A percentile compares a stretch with the other conserved stretches of the same genome.
phyloP scores from a whole-genome alignment of 164 flowering plant genomes.

The Taxillus chinensis region DNA sequence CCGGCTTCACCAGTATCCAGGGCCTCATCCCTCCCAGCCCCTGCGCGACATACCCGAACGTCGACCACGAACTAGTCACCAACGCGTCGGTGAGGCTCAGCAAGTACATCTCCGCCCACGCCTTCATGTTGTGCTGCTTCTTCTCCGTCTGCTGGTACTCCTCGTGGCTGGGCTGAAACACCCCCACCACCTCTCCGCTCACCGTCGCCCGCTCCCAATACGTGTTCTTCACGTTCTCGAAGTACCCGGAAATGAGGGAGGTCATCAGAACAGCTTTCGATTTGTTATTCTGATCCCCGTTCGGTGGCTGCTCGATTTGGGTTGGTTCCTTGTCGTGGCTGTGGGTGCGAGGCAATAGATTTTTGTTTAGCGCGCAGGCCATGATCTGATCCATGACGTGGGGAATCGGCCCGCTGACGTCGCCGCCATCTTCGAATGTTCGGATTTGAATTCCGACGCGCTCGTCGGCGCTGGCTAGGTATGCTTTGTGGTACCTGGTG shows the following conservation, averaged over 20 bases:
- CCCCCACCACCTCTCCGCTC: slow-evolving; percentile 1
- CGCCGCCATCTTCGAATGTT: background rate
- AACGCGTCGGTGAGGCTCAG: background rate
- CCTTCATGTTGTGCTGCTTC: background rate
- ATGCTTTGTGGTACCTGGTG: background rate
- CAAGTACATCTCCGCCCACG: slow-evolving; percentile 3
- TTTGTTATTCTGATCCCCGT: background rate
- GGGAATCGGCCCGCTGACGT: background rate
- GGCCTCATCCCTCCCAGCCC: background rate
- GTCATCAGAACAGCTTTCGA: slow-evolving; percentile 1
- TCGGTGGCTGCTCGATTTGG: slow-evolving; percentile 3
- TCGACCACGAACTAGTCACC: background rate
- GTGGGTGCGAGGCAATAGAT: background rate
- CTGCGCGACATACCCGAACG: background rate
- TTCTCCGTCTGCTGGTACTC: background rate
- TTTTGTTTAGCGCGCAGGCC: background rate
- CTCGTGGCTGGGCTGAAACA: slow-evolving; percentile 2
- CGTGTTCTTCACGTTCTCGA: background rate
- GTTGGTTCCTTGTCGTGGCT: slow-evolving; percentile 4
- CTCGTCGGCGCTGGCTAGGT: background rate
- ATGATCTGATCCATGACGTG: background rate
- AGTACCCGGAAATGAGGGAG: background rate
- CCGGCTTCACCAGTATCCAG: background rate
- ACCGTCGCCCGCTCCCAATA: slow-evolving; percentile 1
- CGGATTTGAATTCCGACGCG: background rate